A percentile compares a stretch with the other conserved stretches of the same genome.
These are phyloP conservation scores for Podaxis rugospora DNA, from an alignment of 768 basidiomycete genomes.

Conservation along the genomic window DNA sequence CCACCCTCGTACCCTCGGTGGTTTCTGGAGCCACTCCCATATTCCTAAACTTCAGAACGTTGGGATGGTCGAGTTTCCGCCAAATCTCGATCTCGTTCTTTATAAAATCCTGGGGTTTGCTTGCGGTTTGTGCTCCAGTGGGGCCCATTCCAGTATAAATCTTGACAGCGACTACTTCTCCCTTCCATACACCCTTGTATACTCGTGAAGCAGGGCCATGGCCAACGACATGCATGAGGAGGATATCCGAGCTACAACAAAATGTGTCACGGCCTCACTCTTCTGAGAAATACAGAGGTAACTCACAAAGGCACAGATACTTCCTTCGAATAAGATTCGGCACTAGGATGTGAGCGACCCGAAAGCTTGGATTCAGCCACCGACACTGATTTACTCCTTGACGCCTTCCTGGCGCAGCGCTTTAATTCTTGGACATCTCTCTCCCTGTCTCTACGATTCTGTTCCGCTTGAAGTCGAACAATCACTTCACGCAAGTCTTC, in stretches of 20 bases:
- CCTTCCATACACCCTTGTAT: neutral
- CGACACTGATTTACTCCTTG: neutral
- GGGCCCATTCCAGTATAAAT: neutral
- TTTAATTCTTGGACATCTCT: neutral
- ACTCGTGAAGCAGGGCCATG: neutral
- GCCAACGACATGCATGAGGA: neutral
- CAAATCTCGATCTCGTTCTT: constrained; percentile 52
- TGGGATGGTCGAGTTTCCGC: constrained; percentile 53
- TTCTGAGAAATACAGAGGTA: neutral
- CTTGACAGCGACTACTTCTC: neutral
- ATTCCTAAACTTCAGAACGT: constrained; percentile 54
- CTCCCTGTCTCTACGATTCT: neutral
- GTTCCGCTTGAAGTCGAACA: neutral
- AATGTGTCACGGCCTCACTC: neutral
- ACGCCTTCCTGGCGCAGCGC: neutral
- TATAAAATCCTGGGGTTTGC: neutral
- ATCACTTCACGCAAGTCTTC: neutral
- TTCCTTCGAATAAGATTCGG: neutral
- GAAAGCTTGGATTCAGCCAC: neutral
- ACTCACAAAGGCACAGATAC: neutral
- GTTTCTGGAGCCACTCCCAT: constrained; percentile 60
- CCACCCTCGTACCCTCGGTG: constrained; percentile 51
- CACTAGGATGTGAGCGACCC: neutral
- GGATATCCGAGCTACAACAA: neutral
- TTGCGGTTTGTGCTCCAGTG: neutral